phyloP scores from a whole-genome alignment of 2,329 filamentous ascomycete species.

The Pseudogymnoascus sp. region DNA sequence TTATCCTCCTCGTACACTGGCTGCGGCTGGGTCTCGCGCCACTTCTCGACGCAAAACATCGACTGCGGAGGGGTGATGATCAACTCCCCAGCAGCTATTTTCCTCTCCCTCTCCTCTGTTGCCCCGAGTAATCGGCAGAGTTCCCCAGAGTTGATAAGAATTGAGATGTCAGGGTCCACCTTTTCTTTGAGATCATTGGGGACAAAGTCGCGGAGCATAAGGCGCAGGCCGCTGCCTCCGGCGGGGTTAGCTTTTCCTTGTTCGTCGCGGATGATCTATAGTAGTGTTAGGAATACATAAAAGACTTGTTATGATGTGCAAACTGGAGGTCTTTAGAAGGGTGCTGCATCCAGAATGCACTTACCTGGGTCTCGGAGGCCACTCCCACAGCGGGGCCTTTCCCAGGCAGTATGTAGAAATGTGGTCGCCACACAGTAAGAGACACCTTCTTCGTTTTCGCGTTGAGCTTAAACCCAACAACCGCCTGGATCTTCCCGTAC shows the following conservation, averaged over 20 bases:
- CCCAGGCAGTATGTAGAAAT: not conserved
- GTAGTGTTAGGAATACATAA: constrained; percentile 20
- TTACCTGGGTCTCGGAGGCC: not conserved
- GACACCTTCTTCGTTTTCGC: not conserved
- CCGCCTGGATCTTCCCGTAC: not conserved
- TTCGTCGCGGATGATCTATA: not conserved
- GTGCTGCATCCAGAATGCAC: not conserved
- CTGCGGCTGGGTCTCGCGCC: not conserved
- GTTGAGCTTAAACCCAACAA: not conserved
- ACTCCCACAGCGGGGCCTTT: not conserved
- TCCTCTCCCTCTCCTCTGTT: not conserved
- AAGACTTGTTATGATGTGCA: not conserved
- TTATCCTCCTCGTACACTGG: not conserved
- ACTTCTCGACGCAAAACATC: not conserved
- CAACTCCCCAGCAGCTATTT: not conserved
- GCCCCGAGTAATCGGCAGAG: not conserved
- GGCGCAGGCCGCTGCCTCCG: not conserved
- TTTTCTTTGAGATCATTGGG: not conserved
- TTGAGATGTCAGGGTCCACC: not conserved
- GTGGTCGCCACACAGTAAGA: not conserved
- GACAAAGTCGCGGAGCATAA: not conserved
- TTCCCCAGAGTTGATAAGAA: not conserved
- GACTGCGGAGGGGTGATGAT: not conserved
- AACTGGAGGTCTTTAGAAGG: constrained; percentile 3
- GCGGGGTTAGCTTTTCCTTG: not conserved